Percentiles rank a stretch among this genome's conserved stretches.
These are phyloP conservation scores for Zelonia costaricensis DNA, from an alignment of 208 protist species.

Conservation along the genomic window DNA sequence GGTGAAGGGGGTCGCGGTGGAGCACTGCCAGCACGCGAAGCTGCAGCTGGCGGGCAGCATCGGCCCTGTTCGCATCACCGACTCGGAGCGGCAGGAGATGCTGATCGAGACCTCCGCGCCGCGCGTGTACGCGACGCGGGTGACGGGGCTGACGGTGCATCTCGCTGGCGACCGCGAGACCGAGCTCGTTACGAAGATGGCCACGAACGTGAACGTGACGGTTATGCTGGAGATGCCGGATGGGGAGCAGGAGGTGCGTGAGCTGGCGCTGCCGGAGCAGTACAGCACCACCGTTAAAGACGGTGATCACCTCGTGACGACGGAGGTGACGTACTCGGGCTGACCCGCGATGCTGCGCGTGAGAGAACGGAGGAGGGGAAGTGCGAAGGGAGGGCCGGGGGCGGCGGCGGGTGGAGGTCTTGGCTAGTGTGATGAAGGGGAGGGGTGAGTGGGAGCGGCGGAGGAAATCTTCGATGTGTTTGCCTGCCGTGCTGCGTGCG, in stretches of 20 bases:
- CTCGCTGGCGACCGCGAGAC: slow-evolving; percentile 14
- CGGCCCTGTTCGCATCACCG: slow-evolving; percentile 28
- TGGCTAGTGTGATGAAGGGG: not conserved
- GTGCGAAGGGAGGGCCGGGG: not conserved
- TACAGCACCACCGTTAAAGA: slow-evolving; percentile 18
- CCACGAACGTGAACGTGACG: slow-evolving; percentile 34
- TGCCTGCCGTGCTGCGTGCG: no score
- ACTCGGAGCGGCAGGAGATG: slow-evolving; percentile 29
- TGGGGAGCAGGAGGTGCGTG: slow-evolving; percentile 27
- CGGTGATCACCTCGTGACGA: slow-evolving; percentile 7
- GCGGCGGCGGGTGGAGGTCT: not conserved
- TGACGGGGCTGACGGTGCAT: slow-evolving; percentile 17
- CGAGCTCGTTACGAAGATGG: slow-evolving; percentile 28
- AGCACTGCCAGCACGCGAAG: slow-evolving; percentile 29
- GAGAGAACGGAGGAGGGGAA: no score
- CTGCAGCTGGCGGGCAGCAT: slow-evolving; percentile 25
- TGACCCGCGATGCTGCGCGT: not conserved
- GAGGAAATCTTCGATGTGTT: no score
- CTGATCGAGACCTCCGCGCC: slow-evolving; percentile 25
- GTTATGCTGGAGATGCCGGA: slow-evolving; percentile 21
- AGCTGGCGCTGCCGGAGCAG: slow-evolving; percentile 38
- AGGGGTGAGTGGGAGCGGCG: no score
- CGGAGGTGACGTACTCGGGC: slow-evolving; percentile 24
- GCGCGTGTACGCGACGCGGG: slow-evolving; percentile 23
- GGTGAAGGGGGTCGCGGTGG: slow-evolving; percentile 28